Conservation (phyloP, 345 rosid genomes). For the Adansonia digitata region DNA sequence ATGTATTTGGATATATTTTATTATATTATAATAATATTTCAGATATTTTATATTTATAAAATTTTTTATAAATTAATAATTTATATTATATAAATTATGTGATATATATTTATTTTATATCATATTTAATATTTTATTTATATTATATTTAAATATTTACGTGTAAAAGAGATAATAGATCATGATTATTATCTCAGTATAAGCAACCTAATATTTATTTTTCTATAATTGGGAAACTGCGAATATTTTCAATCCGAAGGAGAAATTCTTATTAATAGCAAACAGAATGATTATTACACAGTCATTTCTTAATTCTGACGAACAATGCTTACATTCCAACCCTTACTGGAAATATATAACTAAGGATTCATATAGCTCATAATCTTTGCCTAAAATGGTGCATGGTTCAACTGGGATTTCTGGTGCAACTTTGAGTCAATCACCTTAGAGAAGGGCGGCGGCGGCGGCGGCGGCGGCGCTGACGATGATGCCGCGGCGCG, state of each 20-base stretch:
- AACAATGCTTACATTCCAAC: not conserved
- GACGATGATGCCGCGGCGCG: not conserved
- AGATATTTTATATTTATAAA: too few species aligned
- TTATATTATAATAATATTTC: too few species aligned
- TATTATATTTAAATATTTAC: too few species aligned
- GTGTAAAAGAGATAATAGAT: too few species aligned
- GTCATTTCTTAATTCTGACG: not conserved
- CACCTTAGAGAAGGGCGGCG: not conserved
- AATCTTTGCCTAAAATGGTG: not conserved
- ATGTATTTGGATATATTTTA: too few species aligned
- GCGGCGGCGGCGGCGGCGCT: not conserved
- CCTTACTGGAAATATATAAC: not conserved
- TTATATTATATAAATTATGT: too few species aligned
- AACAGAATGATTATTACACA: not conserved
- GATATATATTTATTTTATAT: too few species aligned
- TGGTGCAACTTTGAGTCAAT: not conserved
- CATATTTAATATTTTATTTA: too few species aligned
- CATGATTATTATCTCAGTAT: too few species aligned
- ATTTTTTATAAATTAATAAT: too few species aligned
- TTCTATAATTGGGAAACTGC: not conserved
- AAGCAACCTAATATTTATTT: too few species aligned
- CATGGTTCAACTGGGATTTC: not conserved
- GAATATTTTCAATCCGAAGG: too few species aligned
- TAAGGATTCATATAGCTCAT: not conserved
- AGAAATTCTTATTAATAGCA: not conserved